These are phyloP conservation scores for Russula sp. DNA, from an alignment of 768 basidiomycete species.

Conservation along the genomic window DNA sequence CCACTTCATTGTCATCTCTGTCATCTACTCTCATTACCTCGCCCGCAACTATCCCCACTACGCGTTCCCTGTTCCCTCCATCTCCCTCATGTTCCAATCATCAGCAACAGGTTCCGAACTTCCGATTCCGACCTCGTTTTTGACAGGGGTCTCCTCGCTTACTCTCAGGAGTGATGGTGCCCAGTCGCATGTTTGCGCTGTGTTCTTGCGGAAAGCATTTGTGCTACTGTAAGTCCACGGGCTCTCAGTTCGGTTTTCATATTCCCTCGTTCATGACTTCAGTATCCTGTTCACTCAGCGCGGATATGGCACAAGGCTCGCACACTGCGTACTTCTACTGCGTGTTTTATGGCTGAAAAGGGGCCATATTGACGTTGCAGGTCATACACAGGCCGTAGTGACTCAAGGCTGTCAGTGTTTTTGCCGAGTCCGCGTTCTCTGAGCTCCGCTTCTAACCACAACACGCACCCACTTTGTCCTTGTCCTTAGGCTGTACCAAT, in stretches of 20 bases:
- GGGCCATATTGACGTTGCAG: background rate
- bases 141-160: no score
- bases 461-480: background rate
- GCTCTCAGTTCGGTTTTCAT: background rate
- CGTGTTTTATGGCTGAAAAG: background rate
- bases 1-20: constrained; percentile 8
- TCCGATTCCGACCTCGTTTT: no score
- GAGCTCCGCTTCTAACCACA: background rate
- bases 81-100: constrained; percentile 1
- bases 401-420: background rate
- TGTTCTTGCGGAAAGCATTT: background rate
- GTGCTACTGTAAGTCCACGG: background rate
- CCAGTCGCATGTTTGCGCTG: no score
- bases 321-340: background rate
- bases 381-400: background rate
- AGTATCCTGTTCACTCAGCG: background rate
- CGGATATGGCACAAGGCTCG: background rate
- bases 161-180: no score
- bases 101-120: no score
- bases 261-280: background rate
- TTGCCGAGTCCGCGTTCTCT: background rate
- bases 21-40: constrained; percentile 10
- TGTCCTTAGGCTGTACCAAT: background rate
- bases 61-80: background rate
- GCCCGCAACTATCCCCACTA: background rate